Evolutionary conservation across 768 basidiomycete species (phyloP).

Genomic region (Mycena crocata): DNA sequence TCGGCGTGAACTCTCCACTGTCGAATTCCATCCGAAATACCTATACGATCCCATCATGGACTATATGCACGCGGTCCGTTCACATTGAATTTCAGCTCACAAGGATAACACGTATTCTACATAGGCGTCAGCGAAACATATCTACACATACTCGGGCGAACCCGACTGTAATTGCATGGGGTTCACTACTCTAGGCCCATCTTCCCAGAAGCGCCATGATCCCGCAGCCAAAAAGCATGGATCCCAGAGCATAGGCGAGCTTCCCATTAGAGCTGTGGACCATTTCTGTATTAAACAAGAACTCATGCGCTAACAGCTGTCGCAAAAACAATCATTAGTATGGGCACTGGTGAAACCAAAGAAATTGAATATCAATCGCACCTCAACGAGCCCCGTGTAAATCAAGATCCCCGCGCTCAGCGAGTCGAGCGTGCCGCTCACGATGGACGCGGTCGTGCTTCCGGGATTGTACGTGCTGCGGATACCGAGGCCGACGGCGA

Average conservation of each 20-base stretch:
- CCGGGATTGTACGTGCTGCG: constrained; percentile 85
- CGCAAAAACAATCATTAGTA: not conserved
- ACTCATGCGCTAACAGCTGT: constrained; percentile 92
- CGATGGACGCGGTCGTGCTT: constrained; percentile 79
- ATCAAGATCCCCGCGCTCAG: constrained; percentile 89
- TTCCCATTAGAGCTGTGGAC: constrained; percentile 72
- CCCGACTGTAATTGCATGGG: no score
- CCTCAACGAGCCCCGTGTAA: constrained; percentile 90
- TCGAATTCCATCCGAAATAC: no score
- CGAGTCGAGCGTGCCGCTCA: constrained; percentile 88
- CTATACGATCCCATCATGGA: no score
- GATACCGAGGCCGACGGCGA: constrained; percentile 85
- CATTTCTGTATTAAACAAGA: constrained; percentile 91
- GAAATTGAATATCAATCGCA: constrained; percentile 44
- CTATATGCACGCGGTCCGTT: no score
- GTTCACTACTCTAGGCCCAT: no score
- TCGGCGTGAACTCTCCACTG: no score
- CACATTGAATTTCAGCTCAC: no score
- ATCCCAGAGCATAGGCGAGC: constrained; percentile 76
- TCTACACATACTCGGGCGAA: no score
- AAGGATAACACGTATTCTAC: no score
- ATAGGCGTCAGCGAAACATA: no score
- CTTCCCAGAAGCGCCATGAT: constrained; percentile 91
- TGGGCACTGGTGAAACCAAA: not conserved
- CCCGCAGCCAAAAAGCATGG: constrained; percentile 85